Conservation (phyloP, 2,329 filamentous ascomycete genomes). For the Tympanopsis confertula region DNA sequence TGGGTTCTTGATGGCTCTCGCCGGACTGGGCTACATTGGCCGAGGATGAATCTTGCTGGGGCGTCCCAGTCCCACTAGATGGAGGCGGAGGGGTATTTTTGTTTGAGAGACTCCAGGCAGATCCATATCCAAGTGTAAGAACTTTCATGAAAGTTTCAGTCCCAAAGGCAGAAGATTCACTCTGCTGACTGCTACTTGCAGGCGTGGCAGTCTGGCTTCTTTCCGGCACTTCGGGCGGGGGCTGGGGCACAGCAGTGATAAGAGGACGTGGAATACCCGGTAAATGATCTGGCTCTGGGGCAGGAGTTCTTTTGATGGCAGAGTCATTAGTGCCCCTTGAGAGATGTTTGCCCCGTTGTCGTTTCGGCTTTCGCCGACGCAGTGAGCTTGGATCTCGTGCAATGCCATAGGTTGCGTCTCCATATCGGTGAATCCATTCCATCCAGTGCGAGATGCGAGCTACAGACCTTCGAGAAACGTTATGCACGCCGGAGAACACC, state of each 20-base stretch:
- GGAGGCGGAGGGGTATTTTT: slow-evolving; percentile 13
- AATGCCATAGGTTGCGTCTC: slow-evolving; percentile 74
- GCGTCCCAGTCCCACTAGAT: too few species aligned
- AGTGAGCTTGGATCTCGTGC: slow-evolving; percentile 64
- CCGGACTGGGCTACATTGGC: too few species aligned
- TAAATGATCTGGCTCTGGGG: background rate
- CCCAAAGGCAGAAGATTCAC: slow-evolving; percentile 8
- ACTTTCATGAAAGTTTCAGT: slow-evolving; percentile 46
- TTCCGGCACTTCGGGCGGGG: slow-evolving; percentile 2
- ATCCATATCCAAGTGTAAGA: slow-evolving; percentile 56
- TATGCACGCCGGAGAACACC: slow-evolving; percentile 72
- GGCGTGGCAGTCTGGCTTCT: background rate
- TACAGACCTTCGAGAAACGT: slow-evolving; percentile 59
- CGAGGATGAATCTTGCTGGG: too few species aligned
- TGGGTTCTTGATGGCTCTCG: too few species aligned
- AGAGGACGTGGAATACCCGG: background rate
- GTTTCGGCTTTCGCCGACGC: slow-evolving; percentile 25
- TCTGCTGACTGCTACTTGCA: background rate
- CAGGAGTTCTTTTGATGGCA: slow-evolving; percentile 2
- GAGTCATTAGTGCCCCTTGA: slow-evolving; percentile 5
- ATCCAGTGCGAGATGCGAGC: slow-evolving; percentile 73
- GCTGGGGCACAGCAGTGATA: slow-evolving; percentile 9
- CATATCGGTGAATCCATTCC: slow-evolving; percentile 76
- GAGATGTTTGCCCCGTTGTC: slow-evolving; percentile 20
- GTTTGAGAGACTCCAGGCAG: slow-evolving; percentile 44